phyloP scores from a whole-genome alignment of 2,329 filamentous ascomycete genomes.

The Epichloe gansuensis region DNA sequence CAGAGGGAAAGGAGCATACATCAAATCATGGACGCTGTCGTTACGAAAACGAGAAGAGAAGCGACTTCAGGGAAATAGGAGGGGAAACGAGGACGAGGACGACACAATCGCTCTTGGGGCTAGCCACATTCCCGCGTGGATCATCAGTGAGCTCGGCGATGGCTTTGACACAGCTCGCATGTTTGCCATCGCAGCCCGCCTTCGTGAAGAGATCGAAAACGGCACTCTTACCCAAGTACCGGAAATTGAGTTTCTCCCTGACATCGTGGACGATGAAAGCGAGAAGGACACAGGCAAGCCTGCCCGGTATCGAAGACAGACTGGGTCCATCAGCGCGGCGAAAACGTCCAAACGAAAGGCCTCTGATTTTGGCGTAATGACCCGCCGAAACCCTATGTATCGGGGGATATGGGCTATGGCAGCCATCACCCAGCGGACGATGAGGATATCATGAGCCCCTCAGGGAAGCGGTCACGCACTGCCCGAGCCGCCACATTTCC shows the following conservation, averaged over 20 bases:
- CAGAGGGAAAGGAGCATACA: slow-evolving; percentile 18
- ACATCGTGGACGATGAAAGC: slow-evolving; percentile 32
- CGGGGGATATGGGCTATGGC: slow-evolving; percentile 2
- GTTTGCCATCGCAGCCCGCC: slow-evolving; percentile 31
- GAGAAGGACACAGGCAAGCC: slow-evolving; percentile 14
- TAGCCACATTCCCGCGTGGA: slow-evolving; percentile 36
- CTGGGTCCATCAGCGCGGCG: slow-evolving; percentile 6
- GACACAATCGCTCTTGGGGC: slow-evolving; percentile 17
- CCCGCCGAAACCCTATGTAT: slow-evolving; percentile 1
- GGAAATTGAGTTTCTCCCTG: slow-evolving; percentile 47
- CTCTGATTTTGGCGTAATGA: slow-evolving; percentile 6
- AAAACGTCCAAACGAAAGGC: slow-evolving; percentile 16
- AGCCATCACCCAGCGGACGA: slow-evolving; percentile 3
- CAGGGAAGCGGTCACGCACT: slow-evolving; percentile 14
- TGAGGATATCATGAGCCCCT: slow-evolving; percentile 10
- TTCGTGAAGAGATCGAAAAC: slow-evolving; percentile 32
- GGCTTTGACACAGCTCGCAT: slow-evolving; percentile 37
- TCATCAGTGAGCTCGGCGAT: slow-evolving; percentile 31
- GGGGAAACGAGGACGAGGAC: slow-evolving; percentile 19
- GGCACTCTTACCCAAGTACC: slow-evolving; percentile 35
- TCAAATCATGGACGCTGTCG: slow-evolving; percentile 44
- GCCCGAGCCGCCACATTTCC: slow-evolving; percentile 2
- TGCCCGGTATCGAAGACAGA: slow-evolving; percentile 11
- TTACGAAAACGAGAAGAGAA: slow-evolving; percentile 53
- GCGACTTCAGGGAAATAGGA: slow-evolving; percentile 30